A percentile compares a stretch with the other conserved stretches of the same genome.
phyloP scores from a whole-genome alignment of 345 rosid genomes.

The Boechera divaricarpa region DNA sequence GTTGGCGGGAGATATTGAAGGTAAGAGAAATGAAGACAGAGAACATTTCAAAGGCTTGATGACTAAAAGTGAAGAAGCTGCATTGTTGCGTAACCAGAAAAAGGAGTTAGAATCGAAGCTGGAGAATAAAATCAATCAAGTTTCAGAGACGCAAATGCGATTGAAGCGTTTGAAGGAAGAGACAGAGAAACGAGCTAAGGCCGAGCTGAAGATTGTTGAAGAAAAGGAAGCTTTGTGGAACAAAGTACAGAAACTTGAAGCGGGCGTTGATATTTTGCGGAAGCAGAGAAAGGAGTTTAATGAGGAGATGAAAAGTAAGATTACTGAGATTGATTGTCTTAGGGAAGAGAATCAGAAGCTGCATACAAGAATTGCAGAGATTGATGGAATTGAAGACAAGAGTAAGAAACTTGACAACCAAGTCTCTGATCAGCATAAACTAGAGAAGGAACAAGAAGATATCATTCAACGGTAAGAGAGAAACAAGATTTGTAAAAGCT shows the following conservation, averaged over 20 bases:
- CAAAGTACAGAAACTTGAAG: slow-evolving; percentile 47
- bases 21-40: no score
- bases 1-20: no score
- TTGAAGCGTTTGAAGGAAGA: slow-evolving; percentile 53
- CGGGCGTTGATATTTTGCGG: slow-evolving; percentile 19
- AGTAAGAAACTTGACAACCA: slow-evolving; percentile 29
- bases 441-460: slow-evolving; percentile 39
- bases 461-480: slow-evolving; percentile 26
- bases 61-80: slow-evolving; percentile 17
- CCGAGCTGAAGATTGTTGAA: slow-evolving; percentile 44
- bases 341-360: slow-evolving; percentile 56
- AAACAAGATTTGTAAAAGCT: neutral
- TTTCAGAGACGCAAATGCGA: slow-evolving; percentile 39
- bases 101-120: slow-evolving; percentile 43
- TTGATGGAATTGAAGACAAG: neutral
- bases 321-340: slow-evolving; percentile 23
- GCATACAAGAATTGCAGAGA: slow-evolving; percentile 41
- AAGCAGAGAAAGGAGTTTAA: slow-evolving; percentile 40
- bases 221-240: slow-evolving; percentile 46
- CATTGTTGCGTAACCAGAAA: slow-evolving; percentile 44
- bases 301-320: no score
- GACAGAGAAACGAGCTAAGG: slow-evolving; percentile 33
- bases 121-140: slow-evolving; percentile 45
- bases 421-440: neutral
- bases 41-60: no score